These are phyloP conservation scores for Aureobasidium sp. DNA, from an alignment of 2,329 filamentous ascomycete genomes.

Conservation along the genomic window DNA sequence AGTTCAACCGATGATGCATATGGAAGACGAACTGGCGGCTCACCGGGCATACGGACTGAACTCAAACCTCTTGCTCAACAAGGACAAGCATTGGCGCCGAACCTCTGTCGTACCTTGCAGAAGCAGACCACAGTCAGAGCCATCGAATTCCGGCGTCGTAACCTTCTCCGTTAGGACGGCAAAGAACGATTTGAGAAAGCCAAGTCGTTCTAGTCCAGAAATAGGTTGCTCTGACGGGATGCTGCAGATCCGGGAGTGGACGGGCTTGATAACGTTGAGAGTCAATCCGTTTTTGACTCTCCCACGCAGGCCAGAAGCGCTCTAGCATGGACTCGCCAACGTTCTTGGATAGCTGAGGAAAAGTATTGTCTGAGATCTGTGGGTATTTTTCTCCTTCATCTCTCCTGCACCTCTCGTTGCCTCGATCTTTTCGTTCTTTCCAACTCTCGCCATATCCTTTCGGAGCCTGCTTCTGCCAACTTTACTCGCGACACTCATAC, in stretches of 20 bases:
- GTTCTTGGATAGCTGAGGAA: conserved; percentile 2
- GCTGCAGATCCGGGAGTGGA: conserved; percentile 5
- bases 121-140: neutral
- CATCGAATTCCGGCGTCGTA: neutral
- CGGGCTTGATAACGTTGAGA: conserved; percentile 8
- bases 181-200: conserved; percentile 4
- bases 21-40: neutral
- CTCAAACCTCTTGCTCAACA: neutral
- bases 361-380: conserved; percentile 10
- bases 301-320: conserved; percentile 1
- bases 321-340: conserved; percentile 11
- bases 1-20: neutral
- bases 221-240: neutral
- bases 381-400: neutral
- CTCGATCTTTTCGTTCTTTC: neutral
- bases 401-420: neutral
- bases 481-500: neutral
- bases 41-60: neutral
- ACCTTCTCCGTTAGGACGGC: neutral
- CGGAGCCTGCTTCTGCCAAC: neutral
- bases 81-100: conserved; percentile 2
- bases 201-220: conserved; percentile 1
- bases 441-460: neutral
- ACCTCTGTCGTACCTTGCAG: neutral
- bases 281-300: conserved; percentile 10